phyloP scores from a whole-genome alignment of 176 grass and related monocot genomes.

The Phyllostachys edulis region DNA sequence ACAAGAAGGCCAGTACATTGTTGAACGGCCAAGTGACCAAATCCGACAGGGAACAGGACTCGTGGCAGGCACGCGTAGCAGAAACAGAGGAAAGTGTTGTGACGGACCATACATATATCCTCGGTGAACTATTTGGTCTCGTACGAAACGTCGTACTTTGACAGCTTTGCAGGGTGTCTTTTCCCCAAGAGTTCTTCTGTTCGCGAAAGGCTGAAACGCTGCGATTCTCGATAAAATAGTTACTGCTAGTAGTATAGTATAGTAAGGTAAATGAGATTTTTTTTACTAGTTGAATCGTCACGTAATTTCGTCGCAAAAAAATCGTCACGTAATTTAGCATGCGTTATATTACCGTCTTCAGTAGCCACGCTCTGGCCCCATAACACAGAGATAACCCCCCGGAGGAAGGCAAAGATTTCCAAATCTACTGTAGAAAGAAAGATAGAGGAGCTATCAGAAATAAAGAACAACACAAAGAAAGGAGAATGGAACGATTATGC shows the following conservation, averaged over 20 bases:
- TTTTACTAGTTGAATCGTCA: too few relatives aligned
- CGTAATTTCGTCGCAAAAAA: too few relatives aligned
- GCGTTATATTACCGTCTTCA: too few relatives aligned
- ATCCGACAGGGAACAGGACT: background rate
- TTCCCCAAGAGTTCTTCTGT: background rate
- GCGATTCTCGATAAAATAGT: background rate
- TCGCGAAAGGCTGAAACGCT: background rate
- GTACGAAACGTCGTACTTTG: background rate
- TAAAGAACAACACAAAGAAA: background rate
- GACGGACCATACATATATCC: background rate
- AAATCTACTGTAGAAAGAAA: background rate
- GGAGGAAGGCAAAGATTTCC: too few relatives aligned
- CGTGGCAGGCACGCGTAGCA: background rate
- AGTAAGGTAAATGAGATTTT: too few relatives aligned
- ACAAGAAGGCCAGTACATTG: background rate
- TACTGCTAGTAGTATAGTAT: too few relatives aligned
- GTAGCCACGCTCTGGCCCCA: too few relatives aligned
- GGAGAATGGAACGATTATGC: background rate
- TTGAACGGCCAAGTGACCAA: background rate
- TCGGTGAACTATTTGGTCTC: background rate
- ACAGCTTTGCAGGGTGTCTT: background rate
- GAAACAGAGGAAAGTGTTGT: background rate
- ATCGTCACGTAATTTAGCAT: too few relatives aligned
- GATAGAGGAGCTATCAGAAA: background rate
- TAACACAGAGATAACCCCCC: too few relatives aligned